Percentiles rank a stretch among this genome's conserved stretches.
Evolutionary conservation across 1,284 basidiomycete genomes (phyloP).

Genomic region (Melanopsichium pennsylvanicum): DNA sequence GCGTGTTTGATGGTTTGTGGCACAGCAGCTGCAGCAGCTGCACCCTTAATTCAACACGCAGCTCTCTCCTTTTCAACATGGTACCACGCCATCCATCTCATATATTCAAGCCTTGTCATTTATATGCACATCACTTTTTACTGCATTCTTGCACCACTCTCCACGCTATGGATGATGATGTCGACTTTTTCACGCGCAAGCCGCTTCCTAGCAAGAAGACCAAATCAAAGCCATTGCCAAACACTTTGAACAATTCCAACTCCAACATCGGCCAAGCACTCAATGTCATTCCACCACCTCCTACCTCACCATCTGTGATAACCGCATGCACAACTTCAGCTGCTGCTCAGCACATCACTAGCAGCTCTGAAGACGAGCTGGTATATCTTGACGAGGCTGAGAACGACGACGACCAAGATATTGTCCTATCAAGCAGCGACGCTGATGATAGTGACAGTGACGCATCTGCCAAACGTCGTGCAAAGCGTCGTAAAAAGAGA

Average conservation of each 20-base stretch:
- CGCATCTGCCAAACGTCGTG: slow-evolving; percentile 5
- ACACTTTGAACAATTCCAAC: background rate
- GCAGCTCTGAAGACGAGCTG: background rate
- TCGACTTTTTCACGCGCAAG: slow-evolving; percentile 33
- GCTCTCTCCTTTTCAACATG: background rate
- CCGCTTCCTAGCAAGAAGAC: slow-evolving; percentile 5
- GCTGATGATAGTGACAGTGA: slow-evolving; percentile 16
- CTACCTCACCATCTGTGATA: background rate
- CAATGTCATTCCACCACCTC: background rate
- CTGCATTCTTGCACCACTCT: too few relatives aligned
- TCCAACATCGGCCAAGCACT: background rate
- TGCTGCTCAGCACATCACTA: background rate
- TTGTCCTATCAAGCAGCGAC: slow-evolving; percentile 13
- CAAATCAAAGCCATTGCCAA: slow-evolving; percentile 7
- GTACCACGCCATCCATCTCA: background rate
- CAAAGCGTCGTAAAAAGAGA: slow-evolving; percentile 31
- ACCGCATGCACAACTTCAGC: background rate
- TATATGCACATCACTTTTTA: too few relatives aligned
- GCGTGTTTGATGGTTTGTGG: too few relatives aligned
- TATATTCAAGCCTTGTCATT: background rate
- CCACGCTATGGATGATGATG: slow-evolving; percentile 36
- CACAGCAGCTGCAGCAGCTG: too few relatives aligned
- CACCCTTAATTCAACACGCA: background rate
- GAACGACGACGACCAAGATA: slow-evolving; percentile 13
- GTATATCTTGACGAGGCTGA: slow-evolving; percentile 11